Conservation (phyloP, 225 moss, liverwort and hornwort species). For the Physcomitrium patens region DNA sequence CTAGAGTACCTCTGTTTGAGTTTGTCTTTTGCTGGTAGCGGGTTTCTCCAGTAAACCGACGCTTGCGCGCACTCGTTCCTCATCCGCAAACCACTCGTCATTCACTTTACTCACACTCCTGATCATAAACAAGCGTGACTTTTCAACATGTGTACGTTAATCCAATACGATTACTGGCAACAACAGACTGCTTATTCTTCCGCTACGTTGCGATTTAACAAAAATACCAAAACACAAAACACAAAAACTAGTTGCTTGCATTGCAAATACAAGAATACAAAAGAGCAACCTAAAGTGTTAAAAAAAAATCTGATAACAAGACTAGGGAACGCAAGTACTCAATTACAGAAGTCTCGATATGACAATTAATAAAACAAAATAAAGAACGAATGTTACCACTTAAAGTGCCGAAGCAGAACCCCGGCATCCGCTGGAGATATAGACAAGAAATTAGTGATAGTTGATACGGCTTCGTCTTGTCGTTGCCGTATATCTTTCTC, state of each 20-base stretch:
- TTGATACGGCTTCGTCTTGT: conserved; percentile 78
- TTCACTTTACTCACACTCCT: conserved; percentile 97
- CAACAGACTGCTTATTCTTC: not conserved
- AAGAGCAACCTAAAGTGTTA: not conserved
- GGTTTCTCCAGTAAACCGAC: conserved; percentile 72
- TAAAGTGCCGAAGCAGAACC: conserved; percentile 85
- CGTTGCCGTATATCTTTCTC: conserved; percentile 86
- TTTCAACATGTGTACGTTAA: conserved; percentile 16
- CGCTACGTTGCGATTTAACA: conserved; percentile 2
- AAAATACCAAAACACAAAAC: no score
- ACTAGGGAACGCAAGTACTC: not conserved
- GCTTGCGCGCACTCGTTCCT: conserved; percentile 76
- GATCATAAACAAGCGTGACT: conserved; percentile 22
- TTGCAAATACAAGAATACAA: not conserved
- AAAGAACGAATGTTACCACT: conserved; percentile 59
- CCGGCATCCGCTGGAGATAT: conserved; percentile 83
- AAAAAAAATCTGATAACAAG: not conserved
- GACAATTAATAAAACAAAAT: not conserved
- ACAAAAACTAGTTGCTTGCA: no score
- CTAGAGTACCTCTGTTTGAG: conserved; percentile 54
- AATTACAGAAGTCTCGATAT: not conserved
- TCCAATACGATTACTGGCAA: conserved; percentile 5
- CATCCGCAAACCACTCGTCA: conserved; percentile 97
- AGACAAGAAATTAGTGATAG: conserved; percentile 87
- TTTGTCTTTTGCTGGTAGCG: conserved; percentile 47